Base-by-base conservation (phyloP, 352 stramenopile species). In the Phytophthora hybrid region DNA sequence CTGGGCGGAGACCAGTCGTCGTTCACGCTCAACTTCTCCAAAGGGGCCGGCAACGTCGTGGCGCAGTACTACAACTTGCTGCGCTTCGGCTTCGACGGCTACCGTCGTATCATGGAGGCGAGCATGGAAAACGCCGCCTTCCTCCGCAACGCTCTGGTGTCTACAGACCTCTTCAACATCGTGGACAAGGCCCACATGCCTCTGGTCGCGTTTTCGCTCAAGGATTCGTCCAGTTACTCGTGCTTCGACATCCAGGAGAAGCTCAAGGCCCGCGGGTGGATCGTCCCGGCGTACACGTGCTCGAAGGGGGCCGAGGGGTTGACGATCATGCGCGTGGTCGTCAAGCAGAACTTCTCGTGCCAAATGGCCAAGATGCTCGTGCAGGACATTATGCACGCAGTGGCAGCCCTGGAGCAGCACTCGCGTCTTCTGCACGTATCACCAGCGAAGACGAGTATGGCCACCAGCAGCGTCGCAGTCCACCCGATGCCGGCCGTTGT, bases 21-120 rank as follows among this genome's bases (percentile, higher is more conserved):
- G 41, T 94, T 97, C 72, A 98, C 91, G 59, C 88, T 98, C 29
- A 97, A 98, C 79, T 98, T 98, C 41, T 96, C 83, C 52, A 93
- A 96, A 61, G 90, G 90, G 11, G 93, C 93, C 0, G 93, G 90
- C 9, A 75, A 71, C 39, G 61, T 75, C 3, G 68, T 75, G 8
- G 68, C 68, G 4, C 68, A 75, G 37, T 71, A 75, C 61, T 75
- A 71, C 19, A 75, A 75, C 16, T 16, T 75, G 56, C 37, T 75
- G 16, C 61, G 68, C 1, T 75, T 75, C 37, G 68, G 68, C 8
- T 75, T 74, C 19, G 68, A 69, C 18, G 63, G 63, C 29, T 98
- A 96, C 83, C 80, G 66, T 5, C 71, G 66, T 26, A 97, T 96
- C 73, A 92, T 97, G 82, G 77, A 93, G 57, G 84, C 90, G n/a